A percentile compares a stretch with the other conserved stretches of the same genome.
Conservation (phyloP, 108 stramenopile genomes). For the Cylindrotheca fusiformis region DNA sequence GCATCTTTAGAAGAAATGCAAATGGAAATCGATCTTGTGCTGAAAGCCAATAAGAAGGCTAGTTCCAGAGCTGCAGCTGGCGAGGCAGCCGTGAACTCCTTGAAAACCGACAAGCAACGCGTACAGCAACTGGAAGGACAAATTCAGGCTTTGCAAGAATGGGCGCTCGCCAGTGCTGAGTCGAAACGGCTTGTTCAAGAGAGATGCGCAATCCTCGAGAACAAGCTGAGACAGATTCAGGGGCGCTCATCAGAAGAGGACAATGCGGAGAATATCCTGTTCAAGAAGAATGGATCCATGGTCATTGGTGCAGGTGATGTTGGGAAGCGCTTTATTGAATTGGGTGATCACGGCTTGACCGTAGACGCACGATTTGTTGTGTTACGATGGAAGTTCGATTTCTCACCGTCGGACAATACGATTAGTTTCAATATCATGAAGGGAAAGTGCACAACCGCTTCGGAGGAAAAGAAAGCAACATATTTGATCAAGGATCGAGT, state of each 20-base stretch:
- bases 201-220: constrained; percentile 64
- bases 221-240: constrained; percentile 47
- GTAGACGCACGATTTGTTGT: constrained; percentile 43
- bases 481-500: constrained; percentile 47
- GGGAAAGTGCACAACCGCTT: constrained; percentile 59
- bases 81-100: constrained; percentile 61
- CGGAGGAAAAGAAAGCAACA: constrained; percentile 52
- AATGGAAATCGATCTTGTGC: constrained; percentile 83
- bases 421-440: constrained; percentile 76
- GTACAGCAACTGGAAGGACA: constrained; percentile 74
- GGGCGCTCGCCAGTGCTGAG: constrained; percentile 82
- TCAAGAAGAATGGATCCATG: constrained; percentile 63
- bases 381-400: constrained; percentile 86
- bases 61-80: constrained; percentile 69
- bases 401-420: constrained; percentile 58
- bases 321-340: constrained; percentile 38
- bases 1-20: constrained; percentile 81
- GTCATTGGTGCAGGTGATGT: constrained; percentile 82
- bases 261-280: constrained; percentile 38
- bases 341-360: constrained; percentile 42
- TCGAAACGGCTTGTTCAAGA: constrained; percentile 67
- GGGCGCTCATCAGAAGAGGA: constrained; percentile 20
- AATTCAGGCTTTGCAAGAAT: constrained; percentile 82
- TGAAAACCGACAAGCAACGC: constrained; percentile 63
- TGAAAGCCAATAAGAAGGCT: constrained; percentile 62